phyloP scores from a whole-genome alignment of 1,139 yeast species.

The Nadsonia starkeyi-henricii region DNA sequence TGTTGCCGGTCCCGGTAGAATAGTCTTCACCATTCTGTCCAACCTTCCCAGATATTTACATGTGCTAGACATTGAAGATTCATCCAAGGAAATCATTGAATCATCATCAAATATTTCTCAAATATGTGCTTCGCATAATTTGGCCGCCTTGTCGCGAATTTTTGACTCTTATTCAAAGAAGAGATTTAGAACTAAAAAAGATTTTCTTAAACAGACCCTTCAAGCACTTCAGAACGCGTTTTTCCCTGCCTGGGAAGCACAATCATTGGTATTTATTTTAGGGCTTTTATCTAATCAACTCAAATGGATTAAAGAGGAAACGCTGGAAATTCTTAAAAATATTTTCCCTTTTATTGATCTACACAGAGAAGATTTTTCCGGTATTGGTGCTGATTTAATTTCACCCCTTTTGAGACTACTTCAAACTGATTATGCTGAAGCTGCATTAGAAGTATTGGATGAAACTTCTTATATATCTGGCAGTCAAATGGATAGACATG shows the following conservation, averaged over 20 bases:
- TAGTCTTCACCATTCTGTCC: conserved; percentile 58
- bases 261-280: conserved; percentile 55
- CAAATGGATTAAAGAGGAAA: conserved; percentile 67
- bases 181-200: conserved; percentile 76
- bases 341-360: conserved; percentile 69
- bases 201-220: conserved; percentile 70
- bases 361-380: conserved; percentile 64
- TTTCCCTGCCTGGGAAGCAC: conserved; percentile 66
- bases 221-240: conserved; percentile 51
- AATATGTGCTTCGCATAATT: conserved; percentile 46
- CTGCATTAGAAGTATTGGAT: conserved; percentile 80
- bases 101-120: conserved; percentile 16
- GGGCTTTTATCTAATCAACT: conserved; percentile 68
- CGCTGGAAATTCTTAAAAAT: conserved; percentile 59
- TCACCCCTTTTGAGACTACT: conserved; percentile 76
- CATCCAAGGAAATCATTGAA: conserved; percentile 24
- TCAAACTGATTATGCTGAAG: conserved; percentile 76
- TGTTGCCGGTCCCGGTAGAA: conserved; percentile 57
- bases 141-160: conserved; percentile 55
- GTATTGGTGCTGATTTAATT: conserved; percentile 89
- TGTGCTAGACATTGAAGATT: conserved; percentile 38
- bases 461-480: conserved; percentile 80
- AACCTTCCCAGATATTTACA: conserved; percentile 76
- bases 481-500: conserved; percentile 79
- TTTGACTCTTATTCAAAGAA: conserved; percentile 63